A percentile compares a stretch with the other conserved stretches of the same genome.
phyloP scores from a whole-genome alignment of 441 rosid genomes.

The Dalechampia spathulata region DNA sequence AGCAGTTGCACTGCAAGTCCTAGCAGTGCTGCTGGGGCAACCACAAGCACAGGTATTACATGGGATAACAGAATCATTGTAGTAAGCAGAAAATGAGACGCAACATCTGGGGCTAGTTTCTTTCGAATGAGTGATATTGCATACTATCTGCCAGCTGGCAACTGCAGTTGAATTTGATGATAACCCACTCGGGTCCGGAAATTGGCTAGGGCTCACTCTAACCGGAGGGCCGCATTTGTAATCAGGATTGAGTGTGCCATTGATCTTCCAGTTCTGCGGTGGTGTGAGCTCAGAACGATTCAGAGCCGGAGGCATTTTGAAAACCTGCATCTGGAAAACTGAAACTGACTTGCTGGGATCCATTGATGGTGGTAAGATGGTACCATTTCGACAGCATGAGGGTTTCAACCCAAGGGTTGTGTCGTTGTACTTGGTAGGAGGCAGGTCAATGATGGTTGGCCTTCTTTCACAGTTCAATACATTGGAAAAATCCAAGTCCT shows the following conservation, averaged over 20 bases:
- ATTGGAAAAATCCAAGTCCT: slow-evolving; percentile 46
- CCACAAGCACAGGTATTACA: slow-evolving; percentile 92
- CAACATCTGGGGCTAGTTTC: slow-evolving; percentile 61
- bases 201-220: slow-evolving; percentile 64
- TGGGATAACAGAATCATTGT: slow-evolving; percentile 79
- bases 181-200: slow-evolving; percentile 56
- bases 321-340: slow-evolving; percentile 74
- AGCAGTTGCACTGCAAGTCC: slow-evolving; percentile 56
- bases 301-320: slow-evolving; percentile 81
- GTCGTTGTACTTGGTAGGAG: slow-evolving; percentile 73
- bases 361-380: slow-evolving; percentile 72
- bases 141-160: slow-evolving; percentile 94
- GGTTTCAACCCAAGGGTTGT: slow-evolving; percentile 60
- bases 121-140: slow-evolving; percentile 72
- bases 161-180: slow-evolving; percentile 49
- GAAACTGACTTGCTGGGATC: slow-evolving; percentile 73
- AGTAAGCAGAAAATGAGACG: slow-evolving; percentile 86
- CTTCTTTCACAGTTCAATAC: slow-evolving; percentile 84
- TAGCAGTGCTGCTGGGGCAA: slow-evolving; percentile 39
- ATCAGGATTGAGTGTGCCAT: slow-evolving; percentile 69
- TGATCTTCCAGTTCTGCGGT: slow-evolving; percentile 82
- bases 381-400: slow-evolving; percentile 79
- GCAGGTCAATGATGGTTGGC: slow-evolving; percentile 79
- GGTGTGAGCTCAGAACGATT: slow-evolving; percentile 63
- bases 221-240: slow-evolving; percentile 79